These are phyloP conservation scores for Agrocybe praecox DNA, from an alignment of 768 basidiomycete genomes.

Conservation along the genomic window DNA sequence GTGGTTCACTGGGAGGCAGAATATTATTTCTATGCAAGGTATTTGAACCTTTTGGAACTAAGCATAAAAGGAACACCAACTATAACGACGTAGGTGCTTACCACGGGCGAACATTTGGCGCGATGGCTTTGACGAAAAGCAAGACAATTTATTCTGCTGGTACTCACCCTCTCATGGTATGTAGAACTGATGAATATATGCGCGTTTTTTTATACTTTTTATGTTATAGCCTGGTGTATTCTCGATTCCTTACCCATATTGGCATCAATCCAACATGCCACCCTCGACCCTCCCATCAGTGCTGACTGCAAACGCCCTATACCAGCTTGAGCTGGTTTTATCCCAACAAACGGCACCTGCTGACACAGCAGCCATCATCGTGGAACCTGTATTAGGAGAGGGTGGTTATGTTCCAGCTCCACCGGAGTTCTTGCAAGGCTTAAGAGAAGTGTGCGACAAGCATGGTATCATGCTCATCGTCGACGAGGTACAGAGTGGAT, in stretches of 20 bases:
- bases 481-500: constrained; percentile 91
- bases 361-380: constrained; percentile 91
- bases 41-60: neutral
- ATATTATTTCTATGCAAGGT: constrained; percentile 93
- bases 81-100: constrained; percentile 55
- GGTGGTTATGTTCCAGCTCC: constrained; percentile 95
- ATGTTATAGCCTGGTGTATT: constrained; percentile 75
- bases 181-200: constrained; percentile 14
- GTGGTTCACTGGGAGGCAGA: constrained; percentile 74
- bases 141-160: constrained; percentile 91
- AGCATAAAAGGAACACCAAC: no score
- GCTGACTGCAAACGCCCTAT: constrained; percentile 65
- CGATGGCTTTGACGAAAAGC: constrained; percentile 92
- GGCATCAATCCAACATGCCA: constrained; percentile 78
- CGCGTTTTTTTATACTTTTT: neutral
- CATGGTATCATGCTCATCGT: constrained; percentile 83
- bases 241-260: constrained; percentile 85
- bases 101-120: constrained; percentile 92
- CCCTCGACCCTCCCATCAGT: constrained; percentile 55
- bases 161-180: constrained; percentile 80
- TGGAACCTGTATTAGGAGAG: constrained; percentile 94
- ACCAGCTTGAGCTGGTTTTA: constrained; percentile 79
- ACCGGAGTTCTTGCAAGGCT: constrained; percentile 72
- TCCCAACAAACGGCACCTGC: constrained; percentile 77
- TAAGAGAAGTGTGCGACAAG: constrained; percentile 85